These are phyloP conservation scores for Xylariaceae sp. DNA, from an alignment of 2,329 filamentous ascomycete genomes.

Conservation along the genomic window DNA sequence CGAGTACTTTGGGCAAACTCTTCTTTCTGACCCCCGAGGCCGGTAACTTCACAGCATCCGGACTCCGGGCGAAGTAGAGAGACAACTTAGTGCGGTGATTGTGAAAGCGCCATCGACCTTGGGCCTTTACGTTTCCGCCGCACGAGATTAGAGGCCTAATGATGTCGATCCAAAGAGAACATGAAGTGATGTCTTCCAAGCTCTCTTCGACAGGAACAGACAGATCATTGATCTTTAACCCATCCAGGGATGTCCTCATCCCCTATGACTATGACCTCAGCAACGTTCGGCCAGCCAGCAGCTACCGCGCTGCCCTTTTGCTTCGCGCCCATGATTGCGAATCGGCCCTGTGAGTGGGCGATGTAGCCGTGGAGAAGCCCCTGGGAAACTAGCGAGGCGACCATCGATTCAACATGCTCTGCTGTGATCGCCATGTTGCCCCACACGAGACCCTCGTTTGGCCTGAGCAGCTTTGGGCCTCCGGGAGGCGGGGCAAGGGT, in stretches of 20 bases:
- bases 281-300: slow-evolving; percentile 77
- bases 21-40: background rate
- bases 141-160: background rate
- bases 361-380: slow-evolving; percentile 83
- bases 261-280: slow-evolving; percentile 62
- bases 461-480: slow-evolving; percentile 51
- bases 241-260: slow-evolving; percentile 50
- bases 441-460: slow-evolving; percentile 64
- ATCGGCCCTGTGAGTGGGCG: slow-evolving; percentile 73
- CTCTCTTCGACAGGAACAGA: background rate
- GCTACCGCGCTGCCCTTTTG: slow-evolving; percentile 63
- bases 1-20: too few relatives aligned
- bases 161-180: background rate
- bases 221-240: slow-evolving; percentile 27
- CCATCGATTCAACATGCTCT: slow-evolving; percentile 74
- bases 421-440: slow-evolving; percentile 63
- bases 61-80: background rate
- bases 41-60: background rate
- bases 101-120: background rate
- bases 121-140: background rate
- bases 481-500: slow-evolving; percentile 53
- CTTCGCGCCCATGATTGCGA: slow-evolving; percentile 81
- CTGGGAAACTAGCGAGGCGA: slow-evolving; percentile 77
- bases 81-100: too few relatives aligned
- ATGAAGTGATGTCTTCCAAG: too few relatives aligned